Evolutionary conservation across 2,329 filamentous ascomycete species (phyloP).

Genomic region (Rasamsonia emersonii): DNA sequence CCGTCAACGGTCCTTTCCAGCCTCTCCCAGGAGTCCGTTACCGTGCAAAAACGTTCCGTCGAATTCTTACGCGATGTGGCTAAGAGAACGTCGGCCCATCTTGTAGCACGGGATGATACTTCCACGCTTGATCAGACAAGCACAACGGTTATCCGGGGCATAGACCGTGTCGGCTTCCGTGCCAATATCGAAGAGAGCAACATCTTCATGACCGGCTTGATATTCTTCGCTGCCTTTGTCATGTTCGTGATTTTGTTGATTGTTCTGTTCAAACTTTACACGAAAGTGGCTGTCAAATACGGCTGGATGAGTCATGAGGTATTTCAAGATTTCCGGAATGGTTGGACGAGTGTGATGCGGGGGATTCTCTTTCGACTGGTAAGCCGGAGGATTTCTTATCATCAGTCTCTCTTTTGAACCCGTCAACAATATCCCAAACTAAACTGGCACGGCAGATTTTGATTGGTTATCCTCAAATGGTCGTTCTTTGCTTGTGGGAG

Average conservation of each 20-base stretch:
- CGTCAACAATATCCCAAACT: background rate
- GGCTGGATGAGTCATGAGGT: conserved; percentile 74
- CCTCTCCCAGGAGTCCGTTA: conserved; percentile 65
- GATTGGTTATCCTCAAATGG: conserved; percentile 90
- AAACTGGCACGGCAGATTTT: conserved; percentile 43
- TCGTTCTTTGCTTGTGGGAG: conserved; percentile 87
- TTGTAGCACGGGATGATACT: conserved; percentile 47
- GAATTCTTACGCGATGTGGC: conserved; percentile 23
- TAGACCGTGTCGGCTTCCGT: conserved; percentile 81
- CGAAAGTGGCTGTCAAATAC: conserved; percentile 64
- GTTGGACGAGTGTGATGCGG: conserved; percentile 86
- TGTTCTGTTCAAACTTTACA: conserved; percentile 68
- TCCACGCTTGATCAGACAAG: conserved; percentile 42
- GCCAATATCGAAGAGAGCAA: conserved; percentile 82
- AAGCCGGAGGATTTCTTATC: conserved; percentile 19
- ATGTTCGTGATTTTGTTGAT: conserved; percentile 65
- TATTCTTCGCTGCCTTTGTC: conserved; percentile 82
- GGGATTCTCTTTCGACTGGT: conserved; percentile 80
- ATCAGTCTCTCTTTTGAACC: background rate
- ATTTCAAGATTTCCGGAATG: conserved; percentile 88
- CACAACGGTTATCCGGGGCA: conserved; percentile 60
- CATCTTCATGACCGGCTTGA: conserved; percentile 83
- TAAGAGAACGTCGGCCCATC: conserved; percentile 25
- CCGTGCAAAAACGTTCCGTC: conserved; percentile 62
- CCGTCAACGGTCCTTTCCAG: conserved; percentile 74